Conservation (phyloP, 257 asterid species). For the Ilex asprella region DNA sequence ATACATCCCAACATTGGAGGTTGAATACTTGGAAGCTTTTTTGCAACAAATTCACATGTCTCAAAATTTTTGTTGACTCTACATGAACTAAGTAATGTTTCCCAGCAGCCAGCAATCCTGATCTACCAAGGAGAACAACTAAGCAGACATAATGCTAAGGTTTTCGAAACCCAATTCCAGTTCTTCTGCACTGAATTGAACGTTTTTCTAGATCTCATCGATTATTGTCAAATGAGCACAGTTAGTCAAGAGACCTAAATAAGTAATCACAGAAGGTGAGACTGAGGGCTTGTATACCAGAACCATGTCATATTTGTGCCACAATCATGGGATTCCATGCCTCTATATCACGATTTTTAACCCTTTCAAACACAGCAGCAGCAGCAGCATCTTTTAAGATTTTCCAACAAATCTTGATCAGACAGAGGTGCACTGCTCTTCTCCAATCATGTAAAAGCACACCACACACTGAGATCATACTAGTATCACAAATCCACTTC, state of each 20-base stretch:
- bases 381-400: constrained; percentile 48
- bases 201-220: constrained; percentile 35
- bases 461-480: constrained; percentile 43
- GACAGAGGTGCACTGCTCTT: constrained; percentile 35
- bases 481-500: constrained; percentile 26
- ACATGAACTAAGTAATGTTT: constrained; percentile 60
- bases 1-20: constrained; percentile 43
- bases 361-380: constrained; percentile 25
- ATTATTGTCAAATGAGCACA: constrained; percentile 73
- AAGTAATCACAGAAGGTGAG: constrained; percentile 46
- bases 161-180: constrained; percentile 40
- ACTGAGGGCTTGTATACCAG: constrained; percentile 35
- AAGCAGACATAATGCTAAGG: constrained; percentile 57
- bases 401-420: constrained; percentile 41
- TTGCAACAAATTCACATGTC: constrained; percentile 32
- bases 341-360: constrained; percentile 34
- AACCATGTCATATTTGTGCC: constrained; percentile 47
- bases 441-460: constrained; percentile 41
- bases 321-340: constrained; percentile 68
- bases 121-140: constrained; percentile 60
- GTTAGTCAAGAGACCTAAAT: constrained; percentile 54
- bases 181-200: constrained; percentile 38
- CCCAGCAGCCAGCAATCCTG: constrained; percentile 52
- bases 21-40: constrained; percentile 23
- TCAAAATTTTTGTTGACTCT: constrained; percentile 47